phyloP scores from a whole-genome alignment of 2,329 filamentous ascomycete species.

The Sclerotinia trifoliorum region DNA sequence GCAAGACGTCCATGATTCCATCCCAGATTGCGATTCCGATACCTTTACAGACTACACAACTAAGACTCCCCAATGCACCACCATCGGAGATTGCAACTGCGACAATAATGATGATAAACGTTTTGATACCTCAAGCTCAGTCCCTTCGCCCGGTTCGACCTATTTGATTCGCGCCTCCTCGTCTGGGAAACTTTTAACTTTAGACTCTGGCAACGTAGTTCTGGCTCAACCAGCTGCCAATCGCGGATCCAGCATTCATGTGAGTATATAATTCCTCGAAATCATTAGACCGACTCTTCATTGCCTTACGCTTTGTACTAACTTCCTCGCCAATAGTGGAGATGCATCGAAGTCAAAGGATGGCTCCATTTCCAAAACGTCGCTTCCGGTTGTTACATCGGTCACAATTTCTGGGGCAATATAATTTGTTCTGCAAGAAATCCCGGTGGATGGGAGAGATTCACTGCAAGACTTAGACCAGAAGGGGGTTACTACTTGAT shows the following conservation, averaged over 20 bases:
- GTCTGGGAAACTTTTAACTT: constrained; percentile 9
- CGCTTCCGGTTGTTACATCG: constrained; percentile 9
- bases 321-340: neutral
- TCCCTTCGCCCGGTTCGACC: neutral
- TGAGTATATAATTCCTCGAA: neutral
- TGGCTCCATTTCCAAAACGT: constrained; percentile 18
- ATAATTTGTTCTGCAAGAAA: neutral
- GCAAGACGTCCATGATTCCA: neutral
- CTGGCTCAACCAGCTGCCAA: constrained; percentile 6
- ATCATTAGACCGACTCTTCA: too few relatives aligned
- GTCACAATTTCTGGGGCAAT: neutral
- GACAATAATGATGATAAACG: neutral
- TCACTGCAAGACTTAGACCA: neutral
- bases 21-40: neutral
- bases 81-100: neutral
- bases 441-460: neutral
- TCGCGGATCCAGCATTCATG: neutral
- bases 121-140: neutral
- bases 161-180: constrained; percentile 5
- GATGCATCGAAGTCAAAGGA: neutral
- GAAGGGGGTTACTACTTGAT: neutral
- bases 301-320: neutral
- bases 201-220: neutral
- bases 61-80: neutral
- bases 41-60: neutral